Percentiles rank a stretch among this genome's conserved stretches.
phyloP scores from a whole-genome alignment of 2,329 filamentous ascomycete genomes.

The Colletotrichum gloeosporioides region DNA sequence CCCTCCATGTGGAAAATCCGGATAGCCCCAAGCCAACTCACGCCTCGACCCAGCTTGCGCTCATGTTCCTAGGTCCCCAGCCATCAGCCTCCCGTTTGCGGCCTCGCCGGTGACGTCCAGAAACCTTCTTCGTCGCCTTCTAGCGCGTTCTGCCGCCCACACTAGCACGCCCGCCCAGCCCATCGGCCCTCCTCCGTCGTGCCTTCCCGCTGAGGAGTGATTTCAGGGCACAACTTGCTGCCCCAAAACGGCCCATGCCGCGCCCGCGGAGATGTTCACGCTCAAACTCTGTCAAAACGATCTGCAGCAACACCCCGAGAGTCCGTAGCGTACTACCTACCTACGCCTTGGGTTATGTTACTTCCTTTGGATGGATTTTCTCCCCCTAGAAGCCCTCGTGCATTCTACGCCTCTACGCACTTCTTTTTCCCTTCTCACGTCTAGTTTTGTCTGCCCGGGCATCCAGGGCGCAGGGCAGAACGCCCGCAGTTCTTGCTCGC shows the following conservation, averaged over 20 bases:
- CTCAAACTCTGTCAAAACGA: background rate
- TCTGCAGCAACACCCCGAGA: constrained; percentile 3
- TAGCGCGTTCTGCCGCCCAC: constrained; percentile 3
- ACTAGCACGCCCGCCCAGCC: background rate
- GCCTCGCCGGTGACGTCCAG: constrained; percentile 18
- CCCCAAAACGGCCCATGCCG: background rate
- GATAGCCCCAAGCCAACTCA: background rate
- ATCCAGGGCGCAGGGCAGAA: background rate
- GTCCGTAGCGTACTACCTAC: background rate
- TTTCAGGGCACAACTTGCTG: background rate
- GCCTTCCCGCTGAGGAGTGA: background rate
- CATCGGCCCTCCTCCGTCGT: background rate
- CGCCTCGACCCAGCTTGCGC: background rate
- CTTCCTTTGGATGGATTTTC: background rate
- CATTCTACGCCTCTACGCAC: background rate
- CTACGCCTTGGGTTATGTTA: background rate
- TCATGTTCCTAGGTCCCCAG: background rate
- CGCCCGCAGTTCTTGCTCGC: background rate
- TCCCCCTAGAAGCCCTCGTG: background rate
- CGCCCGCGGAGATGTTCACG: background rate
- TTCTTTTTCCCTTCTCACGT: background rate
- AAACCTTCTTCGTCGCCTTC: constrained; percentile 18
- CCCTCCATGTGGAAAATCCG: constrained; percentile 15
- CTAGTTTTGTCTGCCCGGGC: background rate
- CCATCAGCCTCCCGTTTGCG: constrained; percentile 17